Evolutionary conservation across 2,329 filamentous ascomycete species (phyloP), one percentile per base, ranked within the genome.

Genomic region (Thielaviopsis musarum): DNA sequence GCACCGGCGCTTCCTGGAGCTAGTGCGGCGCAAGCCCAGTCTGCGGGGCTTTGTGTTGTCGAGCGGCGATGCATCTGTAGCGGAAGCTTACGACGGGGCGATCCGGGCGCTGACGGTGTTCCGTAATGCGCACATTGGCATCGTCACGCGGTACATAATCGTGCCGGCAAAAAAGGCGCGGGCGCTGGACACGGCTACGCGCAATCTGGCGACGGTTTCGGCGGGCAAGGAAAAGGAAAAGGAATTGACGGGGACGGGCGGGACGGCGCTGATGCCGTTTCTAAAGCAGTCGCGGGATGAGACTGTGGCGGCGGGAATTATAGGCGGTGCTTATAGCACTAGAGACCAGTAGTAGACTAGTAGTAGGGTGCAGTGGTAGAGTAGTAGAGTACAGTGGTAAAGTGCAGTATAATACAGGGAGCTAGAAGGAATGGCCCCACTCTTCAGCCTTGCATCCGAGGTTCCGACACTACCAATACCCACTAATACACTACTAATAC

Each of bases 231-330:
- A 52, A 5, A 10, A 21, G 24, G 63, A 48, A 15, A 45, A 55
- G 22, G 56, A 57, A 60, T 79, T 95, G 34, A 88, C 86, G 54
- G 93, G 93, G 1, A 98, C 93, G 0, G 93, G 93, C 17, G 93
- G 93, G 15, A 97, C 93, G 0, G 87, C 91, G 0, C 75, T 98
- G 61, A 95, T 98, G 59, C 88, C 91, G 0, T 98, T 98, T 72
- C 75, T 98, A 62, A 96, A 97, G 72, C 93, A 98, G 72, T 91
- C 93, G 4, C 80, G 93, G 30, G 91, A 98, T 67, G 93, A 98
- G 76, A 97, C 93, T 0, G 88, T 88, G 17, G 91, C 97, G 70
- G 89, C 90, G 1, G 89, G 24, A 22, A 54, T 7, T 52, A 28
- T n/a, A n/a, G n/a, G n/a, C n/a, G n/a, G n/a, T n/a, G n/a, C n/a